These are phyloP conservation scores for Rehmannia glutinosa DNA, from an alignment of 257 asterid species.

Conservation along the genomic window DNA sequence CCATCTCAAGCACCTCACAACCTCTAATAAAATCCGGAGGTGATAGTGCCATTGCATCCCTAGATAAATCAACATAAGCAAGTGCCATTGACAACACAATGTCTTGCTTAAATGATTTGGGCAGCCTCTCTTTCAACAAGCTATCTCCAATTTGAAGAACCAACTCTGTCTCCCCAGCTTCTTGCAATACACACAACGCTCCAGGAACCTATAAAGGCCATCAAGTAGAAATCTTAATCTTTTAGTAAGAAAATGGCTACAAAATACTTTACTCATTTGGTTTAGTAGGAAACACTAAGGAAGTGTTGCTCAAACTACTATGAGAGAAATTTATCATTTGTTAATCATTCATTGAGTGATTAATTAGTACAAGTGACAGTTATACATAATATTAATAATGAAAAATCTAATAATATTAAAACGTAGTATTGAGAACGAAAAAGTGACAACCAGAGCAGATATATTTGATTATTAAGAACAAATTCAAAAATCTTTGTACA, in stretches of 20 bases:
- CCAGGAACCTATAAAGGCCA: slow-evolving; percentile 68
- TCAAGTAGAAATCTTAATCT: not conserved
- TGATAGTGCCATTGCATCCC: slow-evolving; percentile 83
- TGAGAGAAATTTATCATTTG: not conserved
- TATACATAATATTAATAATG: not conserved
- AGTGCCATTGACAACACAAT: slow-evolving; percentile 88
- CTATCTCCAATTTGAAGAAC: slow-evolving; percentile 85
- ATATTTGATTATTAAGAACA: not conserved
- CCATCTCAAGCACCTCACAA: slow-evolving; percentile 88
- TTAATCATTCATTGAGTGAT: not conserved
- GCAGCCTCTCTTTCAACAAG: slow-evolving; percentile 83
- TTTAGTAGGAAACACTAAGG: not conserved
- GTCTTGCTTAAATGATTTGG: slow-evolving; percentile 93
- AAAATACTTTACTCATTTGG: not conserved
- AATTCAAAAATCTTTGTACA: not conserved
- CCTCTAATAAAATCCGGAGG: slow-evolving; percentile 91
- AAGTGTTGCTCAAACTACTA: not conserved
- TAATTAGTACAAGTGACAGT: not conserved
- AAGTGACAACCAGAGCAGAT: not conserved
- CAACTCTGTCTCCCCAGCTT: slow-evolving; percentile 83
- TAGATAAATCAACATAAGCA: slow-evolving; percentile 84
- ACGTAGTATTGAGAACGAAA: not conserved
- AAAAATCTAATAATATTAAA: not conserved
- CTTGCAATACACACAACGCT: slow-evolving; percentile 87
- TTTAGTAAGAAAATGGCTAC: not conserved